Evolutionary conservation across 768 basidiomycete genomes (phyloP).

Genomic region (Tricholomella constricta): DNA sequence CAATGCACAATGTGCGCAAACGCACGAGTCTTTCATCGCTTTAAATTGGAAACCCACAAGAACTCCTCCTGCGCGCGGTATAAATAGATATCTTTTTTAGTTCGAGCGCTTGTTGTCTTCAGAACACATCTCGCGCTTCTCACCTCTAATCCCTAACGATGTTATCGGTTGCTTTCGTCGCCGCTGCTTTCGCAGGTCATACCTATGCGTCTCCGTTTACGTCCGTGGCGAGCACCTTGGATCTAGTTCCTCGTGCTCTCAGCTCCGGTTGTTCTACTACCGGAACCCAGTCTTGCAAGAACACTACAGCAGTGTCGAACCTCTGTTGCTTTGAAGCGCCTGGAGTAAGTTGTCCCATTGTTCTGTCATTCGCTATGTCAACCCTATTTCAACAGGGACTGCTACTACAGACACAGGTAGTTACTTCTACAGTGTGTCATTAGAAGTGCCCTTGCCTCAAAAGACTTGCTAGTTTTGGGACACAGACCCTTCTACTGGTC

Average conservation of each 20-base stretch:
- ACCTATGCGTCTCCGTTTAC: slow-evolving; percentile 8
- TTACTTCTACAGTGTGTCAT: background rate
- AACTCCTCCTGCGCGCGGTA: background rate
- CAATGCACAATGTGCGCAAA: slow-evolving; percentile 3
- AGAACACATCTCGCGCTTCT: background rate
- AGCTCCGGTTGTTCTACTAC: slow-evolving; percentile 55
- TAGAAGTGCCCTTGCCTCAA: background rate
- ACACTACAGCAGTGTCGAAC: slow-evolving; percentile 43
- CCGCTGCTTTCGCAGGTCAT: background rate
- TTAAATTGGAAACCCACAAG: background rate
- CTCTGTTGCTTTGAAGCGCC: slow-evolving; percentile 70
- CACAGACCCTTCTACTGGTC: slow-evolving; percentile 62
- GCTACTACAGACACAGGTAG: slow-evolving; percentile 52
- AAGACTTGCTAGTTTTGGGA: slow-evolving; percentile 64
- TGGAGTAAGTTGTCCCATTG: slow-evolving; percentile 44
- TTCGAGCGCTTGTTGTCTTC: background rate
- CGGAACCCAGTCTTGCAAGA: slow-evolving; percentile 56
- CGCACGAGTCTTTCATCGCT: slow-evolving; percentile 7
- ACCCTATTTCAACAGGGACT: slow-evolving; percentile 49
- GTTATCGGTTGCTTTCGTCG: slow-evolving; percentile 1
- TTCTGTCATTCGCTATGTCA: background rate
- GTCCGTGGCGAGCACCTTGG: background rate
- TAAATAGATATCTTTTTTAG: background rate
- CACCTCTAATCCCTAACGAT: background rate
- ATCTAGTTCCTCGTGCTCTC: slow-evolving; percentile 24